Conservation (phyloP, 148 eudicot genomes). For the Bassia scoparia region DNA sequence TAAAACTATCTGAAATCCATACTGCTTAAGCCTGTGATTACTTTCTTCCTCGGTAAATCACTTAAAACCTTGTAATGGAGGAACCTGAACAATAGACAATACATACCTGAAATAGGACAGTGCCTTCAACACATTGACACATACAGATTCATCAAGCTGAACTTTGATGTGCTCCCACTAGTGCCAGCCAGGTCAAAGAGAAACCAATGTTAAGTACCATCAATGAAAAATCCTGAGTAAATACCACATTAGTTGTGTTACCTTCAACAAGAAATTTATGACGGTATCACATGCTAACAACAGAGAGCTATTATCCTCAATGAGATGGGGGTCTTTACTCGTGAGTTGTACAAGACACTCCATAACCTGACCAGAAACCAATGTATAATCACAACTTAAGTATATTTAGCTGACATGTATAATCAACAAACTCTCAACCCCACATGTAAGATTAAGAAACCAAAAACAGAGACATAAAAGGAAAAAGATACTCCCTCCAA, state of each 20-base stretch:
- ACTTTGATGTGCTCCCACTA: constrained; percentile 55
- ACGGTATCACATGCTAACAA: constrained; percentile 84
- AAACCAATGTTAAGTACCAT: background rate
- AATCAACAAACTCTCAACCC: background rate
- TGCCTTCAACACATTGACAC: constrained; percentile 57
- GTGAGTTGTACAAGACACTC: constrained; percentile 59
- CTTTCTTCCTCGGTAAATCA: no score
- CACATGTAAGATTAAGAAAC: no score
- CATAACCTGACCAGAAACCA: constrained; percentile 49
- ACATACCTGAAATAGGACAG: constrained; percentile 62
- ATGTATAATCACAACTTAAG: background rate
- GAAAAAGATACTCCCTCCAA: no score
- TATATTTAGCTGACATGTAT: background rate
- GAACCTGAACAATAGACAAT: background rate
- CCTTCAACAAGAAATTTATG: constrained; percentile 79
- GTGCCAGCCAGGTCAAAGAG: constrained; percentile 13
- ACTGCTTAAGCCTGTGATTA: background rate
- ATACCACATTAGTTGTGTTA: constrained; percentile 26
- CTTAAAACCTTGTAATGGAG: background rate
- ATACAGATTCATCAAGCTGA: constrained; percentile 47
- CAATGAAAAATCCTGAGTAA: background rate
- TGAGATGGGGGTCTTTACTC: constrained; percentile 27
- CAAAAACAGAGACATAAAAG: no score
- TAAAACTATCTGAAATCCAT: background rate
- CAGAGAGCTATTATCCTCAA: constrained; percentile 43